A percentile compares a stretch with the other conserved stretches of the same genome.
These are phyloP conservation scores for Rhododendron mucronatum DNA, from an alignment of 148 eudicot species.

Conservation along the genomic window DNA sequence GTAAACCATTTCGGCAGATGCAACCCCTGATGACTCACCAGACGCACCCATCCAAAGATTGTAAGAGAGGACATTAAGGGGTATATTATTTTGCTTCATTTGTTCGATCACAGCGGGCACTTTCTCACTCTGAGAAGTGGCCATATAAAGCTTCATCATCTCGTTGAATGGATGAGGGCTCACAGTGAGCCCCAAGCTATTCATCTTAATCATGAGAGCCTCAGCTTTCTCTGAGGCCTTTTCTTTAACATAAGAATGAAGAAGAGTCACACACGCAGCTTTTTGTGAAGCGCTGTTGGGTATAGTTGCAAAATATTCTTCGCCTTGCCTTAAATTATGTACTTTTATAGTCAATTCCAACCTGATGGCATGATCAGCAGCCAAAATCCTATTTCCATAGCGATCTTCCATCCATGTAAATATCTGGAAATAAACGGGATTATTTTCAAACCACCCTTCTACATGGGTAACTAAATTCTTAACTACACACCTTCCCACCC, in stretches of 20 bases:
- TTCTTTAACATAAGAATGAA: slow-evolving; percentile 22
- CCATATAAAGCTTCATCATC: slow-evolving; percentile 36
- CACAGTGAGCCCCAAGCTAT: slow-evolving; percentile 15
- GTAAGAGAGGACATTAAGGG: slow-evolving; percentile 27
- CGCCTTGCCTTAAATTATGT: slow-evolving; percentile 16
- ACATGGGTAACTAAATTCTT: background rate
- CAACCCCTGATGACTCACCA: slow-evolving; percentile 23
- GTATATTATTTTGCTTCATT: slow-evolving; percentile 27
- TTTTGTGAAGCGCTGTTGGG: slow-evolving; percentile 10
- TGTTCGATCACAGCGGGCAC: slow-evolving; percentile 19
- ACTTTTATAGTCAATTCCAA: slow-evolving; percentile 21
- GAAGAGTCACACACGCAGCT: slow-evolving; percentile 24
- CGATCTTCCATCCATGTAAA: slow-evolving; percentile 27
- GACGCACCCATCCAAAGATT: slow-evolving; percentile 36
- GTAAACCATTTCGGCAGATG: slow-evolving; percentile 21
- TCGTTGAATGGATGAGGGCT: slow-evolving; percentile 30
- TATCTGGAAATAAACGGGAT: slow-evolving; percentile 12
- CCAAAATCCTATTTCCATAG: slow-evolving; percentile 12
- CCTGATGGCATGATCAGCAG: slow-evolving; percentile 21
- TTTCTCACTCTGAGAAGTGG: slow-evolving; percentile 22
- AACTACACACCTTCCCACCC: background rate
- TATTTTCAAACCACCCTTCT: slow-evolving; percentile 2
- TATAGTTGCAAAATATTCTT: slow-evolving; percentile 23
- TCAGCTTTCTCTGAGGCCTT: slow-evolving; percentile 25
- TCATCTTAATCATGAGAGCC: slow-evolving; percentile 21